Evolutionary conservation across 441 rosid species (phyloP), one percentile per base, ranked within the genome.

Genomic region (Geranium incanum): DNA sequence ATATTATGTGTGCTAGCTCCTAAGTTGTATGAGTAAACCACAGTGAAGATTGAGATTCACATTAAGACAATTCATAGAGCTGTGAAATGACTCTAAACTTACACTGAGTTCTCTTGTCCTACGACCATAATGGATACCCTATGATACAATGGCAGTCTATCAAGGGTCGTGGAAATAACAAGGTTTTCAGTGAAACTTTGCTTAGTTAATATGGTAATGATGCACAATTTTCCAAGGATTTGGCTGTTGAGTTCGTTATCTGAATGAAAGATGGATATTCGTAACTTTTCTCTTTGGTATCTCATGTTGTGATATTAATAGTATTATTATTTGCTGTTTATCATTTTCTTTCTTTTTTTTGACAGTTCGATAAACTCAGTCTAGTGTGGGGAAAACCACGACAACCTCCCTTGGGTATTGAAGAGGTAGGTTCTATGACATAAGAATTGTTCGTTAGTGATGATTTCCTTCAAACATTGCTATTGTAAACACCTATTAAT

Each of bases 381-480:
- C 85, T 95, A 75, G 89, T 88, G 50, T 95, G 97, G 98, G 98
- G 99, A 68, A 87, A 93, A 73, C 96, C 97, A 67, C 83, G 99
- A 79, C 97, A 89, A 74, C 80, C 90, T 37, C 92, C 93, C 13
- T 79, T 93, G 82, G 87, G 87, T 16, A 76, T 64, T 66, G 86
- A 83, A 77, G 98, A 91, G 96, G 99, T 95, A 77, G 78, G 79
- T 59, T 45, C 38, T 8, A 18, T 71, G 71, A 60, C 15, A 23
- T 63, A 0, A 11, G 28, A 23, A 19, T 57, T 60, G 3, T 57
- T 63, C 71, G 67, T 18, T 41, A 36, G 13, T 41, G n/a, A 67
- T 75, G 65, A 6, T 13, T 68, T 76, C 36, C 66, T 9, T 62
- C 37, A 23, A 23, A 8, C 28, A 3, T 4, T 62, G 37, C 37